Evolutionary conservation across 2,329 filamentous ascomycete species (phyloP), one percentile per base, ranked within the genome.

Genomic region (Exophiala lecanii-corni): DNA sequence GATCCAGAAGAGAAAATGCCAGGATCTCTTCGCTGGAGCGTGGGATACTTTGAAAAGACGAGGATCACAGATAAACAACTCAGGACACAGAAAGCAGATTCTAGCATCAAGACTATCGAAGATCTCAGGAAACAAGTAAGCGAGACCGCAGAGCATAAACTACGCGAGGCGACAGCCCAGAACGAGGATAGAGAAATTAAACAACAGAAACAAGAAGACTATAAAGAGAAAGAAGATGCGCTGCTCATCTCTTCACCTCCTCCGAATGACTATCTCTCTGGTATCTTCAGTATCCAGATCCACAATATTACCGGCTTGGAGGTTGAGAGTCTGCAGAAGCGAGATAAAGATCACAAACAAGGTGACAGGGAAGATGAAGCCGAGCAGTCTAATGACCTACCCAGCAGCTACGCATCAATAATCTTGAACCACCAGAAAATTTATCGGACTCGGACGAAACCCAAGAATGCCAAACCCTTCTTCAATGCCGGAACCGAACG

Each of bases 401-500:
- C 84, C 0, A 83, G 81, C 36, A 72, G 79, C 18, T 89, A 86
- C 59, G 86, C 82, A 59, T 85, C 74, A 21, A 76, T 88, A 53
- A 83, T 87, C 32, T 63, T 88, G 53, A 86, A 88, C 57, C 82
- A 88, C 57, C 74, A 75, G 51, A 86, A 76, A 45, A 64, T 76
- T 9, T 89, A 82, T 65, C 80, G 75, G 55, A 86, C 84, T 2
- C 70, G 84, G 12, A 86, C 84, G 0, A 88, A 89, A 62, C 84
- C 84, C 1, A 86, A 86, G 65, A 87, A 86, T 49, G 74, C 79
- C 0, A 86, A 86, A 55, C 84, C 84, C 0, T 88, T 87, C 62
- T 88, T 84, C 70, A 88, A 88, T 51, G 84, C 84, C 2, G 81
- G 81, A 4, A 85, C 79, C 2, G 84, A 89, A 59, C 75, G 81